Conservation (phyloP, 1,139 yeast genomes). For the Blastobotrys indianensis region DNA sequence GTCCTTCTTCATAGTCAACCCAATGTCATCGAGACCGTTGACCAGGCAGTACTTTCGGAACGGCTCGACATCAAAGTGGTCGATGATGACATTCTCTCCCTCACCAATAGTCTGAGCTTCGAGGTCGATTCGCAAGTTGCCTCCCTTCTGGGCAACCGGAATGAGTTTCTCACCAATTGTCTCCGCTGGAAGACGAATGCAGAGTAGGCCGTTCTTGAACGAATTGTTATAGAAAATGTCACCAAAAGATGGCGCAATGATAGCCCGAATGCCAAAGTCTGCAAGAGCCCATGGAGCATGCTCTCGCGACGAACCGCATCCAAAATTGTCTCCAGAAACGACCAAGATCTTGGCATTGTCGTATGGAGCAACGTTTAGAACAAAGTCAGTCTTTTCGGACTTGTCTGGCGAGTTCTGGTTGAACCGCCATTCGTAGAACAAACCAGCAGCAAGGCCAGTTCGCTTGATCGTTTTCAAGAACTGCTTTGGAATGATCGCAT, state of each 20-base stretch:
- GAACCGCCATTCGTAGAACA: constrained; percentile 86
- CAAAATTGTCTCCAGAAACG: constrained; percentile 94
- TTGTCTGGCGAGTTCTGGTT: constrained; percentile 61
- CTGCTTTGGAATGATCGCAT: constrained; percentile 97
- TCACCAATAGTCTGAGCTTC: constrained; percentile 78
- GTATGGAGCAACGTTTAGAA: constrained; percentile 79
- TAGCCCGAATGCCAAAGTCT: constrained; percentile 92
- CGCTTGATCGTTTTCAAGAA: constrained; percentile 95
- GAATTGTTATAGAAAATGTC: constrained; percentile 97
- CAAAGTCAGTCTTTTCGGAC: constrained; percentile 79
- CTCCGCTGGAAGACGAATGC: constrained; percentile 79
- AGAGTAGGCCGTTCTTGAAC: constrained; percentile 88
- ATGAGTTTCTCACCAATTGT: constrained; percentile 62
- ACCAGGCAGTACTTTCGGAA: constrained; percentile 93
- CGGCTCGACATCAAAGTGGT: constrained; percentile 76
- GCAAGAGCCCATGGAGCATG: constrained; percentile 99
- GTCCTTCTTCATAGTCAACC: constrained; percentile 89
- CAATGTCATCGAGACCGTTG: constrained; percentile 95
- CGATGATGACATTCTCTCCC: constrained; percentile 68
- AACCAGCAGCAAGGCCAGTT: constrained; percentile 83
- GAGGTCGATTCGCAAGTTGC: constrained; percentile 69
- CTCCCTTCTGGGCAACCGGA: constrained; percentile 74
- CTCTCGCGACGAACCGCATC: constrained; percentile 98
- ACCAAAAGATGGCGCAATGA: constrained; percentile 97
- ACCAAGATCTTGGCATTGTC: constrained; percentile 73